Base-by-base conservation (phyloP, 2,329 filamentous ascomycete species). In the Epichloe typhina region DNA sequence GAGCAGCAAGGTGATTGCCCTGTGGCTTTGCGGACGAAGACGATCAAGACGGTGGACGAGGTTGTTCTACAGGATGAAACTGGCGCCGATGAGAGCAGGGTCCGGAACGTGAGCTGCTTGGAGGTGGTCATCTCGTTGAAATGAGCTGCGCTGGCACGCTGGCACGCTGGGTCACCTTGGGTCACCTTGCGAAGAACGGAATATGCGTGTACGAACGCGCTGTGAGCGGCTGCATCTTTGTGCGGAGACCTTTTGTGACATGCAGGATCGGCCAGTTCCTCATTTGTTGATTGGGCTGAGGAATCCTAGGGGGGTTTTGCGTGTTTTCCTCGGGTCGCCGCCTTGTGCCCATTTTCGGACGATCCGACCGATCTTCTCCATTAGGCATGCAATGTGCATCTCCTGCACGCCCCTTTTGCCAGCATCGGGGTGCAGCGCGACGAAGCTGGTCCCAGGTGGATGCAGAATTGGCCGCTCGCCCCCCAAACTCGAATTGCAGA, bases 1-100 rank as follows among this genome's bases (percentile, higher is more conserved):
- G 74, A 79, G 63, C 72, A 77, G 50, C 74, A 83, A 63, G 69
- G 64, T 12, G 79, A 80, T 54, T 82, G 78, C 55, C 61, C 65
- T 5, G 80, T 88, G 1, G 67, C 71, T 57, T 60, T 87, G 48
- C 70, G 73, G 61, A 87, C 83, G 44, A 74, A 77, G 51, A 85
- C 75, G 47, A 70, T 84, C 15, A 72, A 72, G n/a, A 77, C 80
- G 2, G 72, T 88, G 43, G 84, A 89, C 60, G 84, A 88, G 62
- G 68, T 88, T 33, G 68, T 80, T 13, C 60, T 61, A 1, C 67
- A 66, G 19, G 68, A 64, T 1, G 70, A 64, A 1, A 67, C 65
- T 1, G 62, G 55, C 7, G 68, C 67, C 46, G 63, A 67, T 36
- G 64, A 66, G 49, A 71, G 62, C 26, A 62, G 76, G 17, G 59